Evolutionary conservation across 2,329 filamentous ascomycete species (phyloP).

Genomic region (Chrysoporthe deuterocubensis): DNA sequence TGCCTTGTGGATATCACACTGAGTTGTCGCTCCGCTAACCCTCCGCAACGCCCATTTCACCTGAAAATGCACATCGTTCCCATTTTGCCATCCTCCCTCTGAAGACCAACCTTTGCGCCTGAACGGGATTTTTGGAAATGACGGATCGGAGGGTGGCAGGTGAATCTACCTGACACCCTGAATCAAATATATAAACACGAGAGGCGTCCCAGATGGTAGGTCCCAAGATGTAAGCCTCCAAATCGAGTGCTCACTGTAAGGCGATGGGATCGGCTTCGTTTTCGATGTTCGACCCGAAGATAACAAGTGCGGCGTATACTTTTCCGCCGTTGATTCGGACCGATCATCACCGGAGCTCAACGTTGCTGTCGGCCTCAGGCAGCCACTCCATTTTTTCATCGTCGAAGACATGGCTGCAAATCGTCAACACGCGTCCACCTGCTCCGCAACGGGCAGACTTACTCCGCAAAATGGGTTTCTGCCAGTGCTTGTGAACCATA

Average conservation of each 20-base stretch:
- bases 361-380: conserved; percentile 6
- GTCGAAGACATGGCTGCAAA: conserved; percentile 46
- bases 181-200: not conserved
- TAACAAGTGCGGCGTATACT: not conserved
- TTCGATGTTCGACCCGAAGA: not conserved
- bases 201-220: not conserved
- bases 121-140: not conserved
- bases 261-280: not conserved
- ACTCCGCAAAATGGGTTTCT: conserved; percentile 57
- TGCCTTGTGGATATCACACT: not conserved
- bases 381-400: conserved; percentile 43
- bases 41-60: not conserved
- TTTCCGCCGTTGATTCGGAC: not conserved
- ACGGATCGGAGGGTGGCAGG: not conserved
- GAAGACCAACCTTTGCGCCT: not conserved
- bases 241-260: no score
- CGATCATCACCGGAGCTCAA: not conserved
- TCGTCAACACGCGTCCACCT: conserved; percentile 27
- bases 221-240: no score
- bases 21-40: not conserved
- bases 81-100: not conserved
- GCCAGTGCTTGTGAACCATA: conserved; percentile 58
- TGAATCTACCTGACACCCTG: not conserved
- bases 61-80: not conserved
- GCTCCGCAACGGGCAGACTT: conserved; percentile 33